Evolutionary conservation across 495 filamentous ascomycete genomes (phyloP), one percentile per base, ranked within the genome.

Genomic region (Glarea lozoyensis): DNA sequence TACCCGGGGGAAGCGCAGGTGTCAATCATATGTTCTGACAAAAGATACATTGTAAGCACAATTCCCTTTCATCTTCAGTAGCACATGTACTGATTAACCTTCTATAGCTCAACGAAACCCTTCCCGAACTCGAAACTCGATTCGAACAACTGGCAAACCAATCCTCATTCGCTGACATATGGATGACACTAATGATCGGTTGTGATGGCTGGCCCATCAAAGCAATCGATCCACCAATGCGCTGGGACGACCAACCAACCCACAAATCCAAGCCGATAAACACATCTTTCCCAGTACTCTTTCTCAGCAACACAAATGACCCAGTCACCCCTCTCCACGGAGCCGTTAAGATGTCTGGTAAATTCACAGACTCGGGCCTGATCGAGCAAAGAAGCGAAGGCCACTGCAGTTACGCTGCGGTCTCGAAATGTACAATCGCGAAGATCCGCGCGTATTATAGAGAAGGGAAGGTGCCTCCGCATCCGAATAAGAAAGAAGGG

Each of bases 251-350:
- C 34, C 42, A 60, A 21, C 55, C 58, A 2, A 29, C 31, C 10
- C 44, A 60, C 19, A 50, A 52, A 16, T 50, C 57, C 1, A 45
- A 48, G 6, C 40, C 46, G 12, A 65, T 70, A 45, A 52, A 67
- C 12, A 79, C 75, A 3, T 61, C 68, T 0, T 69, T 75, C 47
- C 79, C 78, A 0, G 50, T 84, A 24, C 59, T 84, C 10, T 73
- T 84, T 41, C 56, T 82, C 2, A 70, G 67, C 37, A 82, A 75
- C 52, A 67, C 62, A 0, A 58, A 69, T 11, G 78, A 84, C 38
- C 80, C 79, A 0, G 77, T 82, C 23, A 79, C 75, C 0, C 69
- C 78, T 3, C 53, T 80, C 4, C 19, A 40, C 15, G 58, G 65
- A n/a, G 73, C 66, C 0, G 59, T 68, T n/a, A 66, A 68, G 33